phyloP scores from a whole-genome alignment of 192 early-diverging fungal species.

The Entophlyctis luteolus region DNA sequence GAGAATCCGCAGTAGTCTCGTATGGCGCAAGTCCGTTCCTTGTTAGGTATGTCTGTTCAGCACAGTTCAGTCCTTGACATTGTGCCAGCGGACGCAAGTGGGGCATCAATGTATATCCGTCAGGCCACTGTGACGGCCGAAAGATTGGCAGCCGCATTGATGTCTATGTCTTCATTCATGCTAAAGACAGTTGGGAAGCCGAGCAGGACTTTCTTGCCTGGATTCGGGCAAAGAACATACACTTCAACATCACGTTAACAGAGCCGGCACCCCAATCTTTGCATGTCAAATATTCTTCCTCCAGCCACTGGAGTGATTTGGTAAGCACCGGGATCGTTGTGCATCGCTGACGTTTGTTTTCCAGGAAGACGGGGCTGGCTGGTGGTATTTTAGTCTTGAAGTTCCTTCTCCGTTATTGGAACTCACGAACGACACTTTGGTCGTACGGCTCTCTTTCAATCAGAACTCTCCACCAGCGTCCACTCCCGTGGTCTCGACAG shows the following conservation, averaged over 20 bases:
- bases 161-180: slow-evolving; percentile 8
- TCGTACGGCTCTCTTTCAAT: not conserved
- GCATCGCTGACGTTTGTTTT: not conserved
- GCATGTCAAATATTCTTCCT: not conserved
- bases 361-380: slow-evolving; percentile 9
- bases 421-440: slow-evolving; percentile 13
- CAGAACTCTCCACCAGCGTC: not conserved
- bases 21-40: slow-evolving; percentile 10
- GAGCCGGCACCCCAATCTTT: slow-evolving; percentile 1
- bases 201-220: slow-evolving; percentile 8
- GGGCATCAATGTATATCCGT: slow-evolving; percentile 15
- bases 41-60: not conserved
- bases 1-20: not conserved
- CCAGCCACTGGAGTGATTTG: slow-evolving; percentile 1
- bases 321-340: not conserved
- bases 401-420: not conserved
- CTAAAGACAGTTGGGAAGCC: not conserved
- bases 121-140: not conserved
- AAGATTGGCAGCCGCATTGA: not conserved
- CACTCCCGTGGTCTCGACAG: not conserved
- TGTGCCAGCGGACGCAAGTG: slow-evolving; percentile 11
- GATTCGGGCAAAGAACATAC: slow-evolving; percentile 9
- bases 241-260: not conserved
- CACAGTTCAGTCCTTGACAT: not conserved
- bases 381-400: slow-evolving; percentile 9